Evolutionary conservation across 2,329 filamentous ascomycete genomes (phyloP), one percentile per base, ranked within the genome.

Genomic region (Diplodia intermedia): DNA sequence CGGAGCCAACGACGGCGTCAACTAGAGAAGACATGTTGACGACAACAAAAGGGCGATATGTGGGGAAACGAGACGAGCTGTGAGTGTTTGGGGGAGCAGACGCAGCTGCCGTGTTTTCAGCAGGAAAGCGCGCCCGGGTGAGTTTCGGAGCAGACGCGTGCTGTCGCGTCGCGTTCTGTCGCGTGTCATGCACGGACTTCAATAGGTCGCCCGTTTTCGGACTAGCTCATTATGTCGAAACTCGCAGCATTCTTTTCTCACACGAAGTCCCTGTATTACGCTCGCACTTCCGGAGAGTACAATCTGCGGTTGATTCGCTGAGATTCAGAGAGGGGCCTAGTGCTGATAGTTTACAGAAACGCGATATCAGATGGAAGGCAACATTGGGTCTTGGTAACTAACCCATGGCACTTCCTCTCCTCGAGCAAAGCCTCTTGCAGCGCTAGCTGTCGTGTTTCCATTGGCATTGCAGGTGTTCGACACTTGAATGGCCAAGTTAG

Each of bases 11-110:
- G 23, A 82, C 80, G 36, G 82, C 80, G 73, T 86, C 84, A 14
- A 85, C 74, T 23, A 86, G 74, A 20, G 84, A 85, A 72, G 85
- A 84, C 85, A 86, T 86, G 33, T 49, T 7, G 66, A 47, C 55
- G 66, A 62, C 55, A 47, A 31, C 29, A 5, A 26, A 38, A 20
- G 20, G 4, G 8, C 6, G n/a, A n/a, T n/a, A 4, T 50, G 20
- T 8, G 33, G 47, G 56, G 47, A 20, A 53, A 33, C 18, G 23
- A 33, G 23, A 49, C 14, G 55, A 29, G 20, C 8, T 26, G n/a
- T n/a, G 36, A 31, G 50, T 55, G 62, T 31, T 55, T 55, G 60
- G 60, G 38, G 60, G 60, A 63, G 60, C 38, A 52, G 57, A 50
- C 14, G 36, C n/a, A 49, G 43, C 18, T 43, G 60, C 43, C 60